These are phyloP conservation scores for Collybia sp. DNA, from an alignment of 768 basidiomycete genomes.

Conservation along the genomic window DNA sequence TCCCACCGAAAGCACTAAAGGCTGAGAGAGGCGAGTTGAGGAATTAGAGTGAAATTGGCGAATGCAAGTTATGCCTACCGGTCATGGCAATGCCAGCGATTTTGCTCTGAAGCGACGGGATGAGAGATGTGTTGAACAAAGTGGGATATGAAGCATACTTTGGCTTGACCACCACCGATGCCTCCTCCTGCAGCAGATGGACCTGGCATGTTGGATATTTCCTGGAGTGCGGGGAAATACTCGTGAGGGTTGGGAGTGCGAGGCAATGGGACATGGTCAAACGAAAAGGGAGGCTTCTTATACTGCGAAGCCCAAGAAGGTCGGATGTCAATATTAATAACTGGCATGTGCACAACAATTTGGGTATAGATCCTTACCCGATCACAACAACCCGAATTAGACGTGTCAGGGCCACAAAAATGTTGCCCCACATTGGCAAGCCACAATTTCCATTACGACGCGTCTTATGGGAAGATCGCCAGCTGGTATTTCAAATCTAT, in stretches of 20 bases:
- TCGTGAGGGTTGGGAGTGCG: neutral
- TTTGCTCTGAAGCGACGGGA: conserved; percentile 22
- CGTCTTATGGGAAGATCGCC: too few relatives aligned
- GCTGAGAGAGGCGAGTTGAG: neutral
- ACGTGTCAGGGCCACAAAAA: too few relatives aligned
- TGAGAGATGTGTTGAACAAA: conserved; percentile 1
- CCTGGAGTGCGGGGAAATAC: neutral
- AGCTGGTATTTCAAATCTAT: too few relatives aligned
- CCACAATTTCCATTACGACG: too few relatives aligned
- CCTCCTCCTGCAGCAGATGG: conserved; percentile 30
- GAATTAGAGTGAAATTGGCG: neutral
- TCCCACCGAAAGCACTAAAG: conserved; percentile 39
- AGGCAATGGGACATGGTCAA: conserved; percentile 5
- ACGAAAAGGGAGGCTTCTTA: too few relatives aligned
- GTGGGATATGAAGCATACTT: conserved; percentile 15
- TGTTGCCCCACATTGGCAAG: too few relatives aligned
- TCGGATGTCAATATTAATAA: too few relatives aligned
- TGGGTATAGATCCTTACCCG: too few relatives aligned
- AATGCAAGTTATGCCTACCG: conserved; percentile 12
- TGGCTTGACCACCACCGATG: conserved; percentile 27
- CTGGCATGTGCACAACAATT: too few relatives aligned
- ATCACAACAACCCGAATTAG: too few relatives aligned
- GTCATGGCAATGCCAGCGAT: conserved; percentile 38
- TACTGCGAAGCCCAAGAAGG: too few relatives aligned
- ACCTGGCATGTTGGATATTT: conserved; percentile 28